phyloP scores from a whole-genome alignment of 1,139 yeast species.

The Blastobotrys elegans region DNA sequence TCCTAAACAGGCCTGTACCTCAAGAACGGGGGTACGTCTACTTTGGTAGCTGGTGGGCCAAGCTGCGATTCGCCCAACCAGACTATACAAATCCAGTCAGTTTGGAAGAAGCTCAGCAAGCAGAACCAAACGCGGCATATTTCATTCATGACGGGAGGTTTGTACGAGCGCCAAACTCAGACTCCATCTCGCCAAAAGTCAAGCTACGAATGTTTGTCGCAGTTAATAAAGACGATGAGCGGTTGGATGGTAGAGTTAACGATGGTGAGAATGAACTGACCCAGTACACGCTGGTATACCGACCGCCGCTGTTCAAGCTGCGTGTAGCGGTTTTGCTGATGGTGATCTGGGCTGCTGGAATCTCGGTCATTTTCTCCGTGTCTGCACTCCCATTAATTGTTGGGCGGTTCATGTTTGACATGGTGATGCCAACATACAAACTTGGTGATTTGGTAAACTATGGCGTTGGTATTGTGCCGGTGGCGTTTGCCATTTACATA shows the following conservation, averaged over 20 bases:
- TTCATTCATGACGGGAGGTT: constrained; percentile 64
- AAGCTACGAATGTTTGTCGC: constrained; percentile 69
- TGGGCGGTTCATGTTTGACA: constrained; percentile 22
- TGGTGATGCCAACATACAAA: constrained; percentile 1
- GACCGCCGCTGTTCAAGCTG: constrained; percentile 70
- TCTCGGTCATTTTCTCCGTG: constrained; percentile 37
- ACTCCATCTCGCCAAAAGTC: constrained; percentile 54
- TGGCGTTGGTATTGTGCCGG: constrained; percentile 20
- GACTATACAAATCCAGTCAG: constrained; percentile 59
- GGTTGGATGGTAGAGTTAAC: constrained; percentile 45
- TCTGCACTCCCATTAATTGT: constrained; percentile 32
- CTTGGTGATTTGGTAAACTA: constrained; percentile 14
- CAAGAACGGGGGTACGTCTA: constrained; percentile 69
- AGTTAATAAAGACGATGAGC: constrained; percentile 74
- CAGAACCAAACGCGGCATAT: constrained; percentile 18
- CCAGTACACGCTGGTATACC: constrained; percentile 70
- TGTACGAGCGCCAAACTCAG: constrained; percentile 83
- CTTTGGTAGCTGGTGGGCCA: constrained; percentile 49
- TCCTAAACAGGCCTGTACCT: constrained; percentile 62
- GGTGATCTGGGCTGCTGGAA: constrained; percentile 68
- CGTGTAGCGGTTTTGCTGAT: constrained; percentile 55
- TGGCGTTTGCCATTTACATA: constrained; percentile 12
- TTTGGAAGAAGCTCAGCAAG: constrained; percentile 40
- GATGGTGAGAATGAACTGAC: constrained; percentile 44
- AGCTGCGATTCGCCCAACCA: constrained; percentile 43